These are phyloP conservation scores for Salix udensis DNA, from an alignment of 345 rosid species.

Conservation along the genomic window DNA sequence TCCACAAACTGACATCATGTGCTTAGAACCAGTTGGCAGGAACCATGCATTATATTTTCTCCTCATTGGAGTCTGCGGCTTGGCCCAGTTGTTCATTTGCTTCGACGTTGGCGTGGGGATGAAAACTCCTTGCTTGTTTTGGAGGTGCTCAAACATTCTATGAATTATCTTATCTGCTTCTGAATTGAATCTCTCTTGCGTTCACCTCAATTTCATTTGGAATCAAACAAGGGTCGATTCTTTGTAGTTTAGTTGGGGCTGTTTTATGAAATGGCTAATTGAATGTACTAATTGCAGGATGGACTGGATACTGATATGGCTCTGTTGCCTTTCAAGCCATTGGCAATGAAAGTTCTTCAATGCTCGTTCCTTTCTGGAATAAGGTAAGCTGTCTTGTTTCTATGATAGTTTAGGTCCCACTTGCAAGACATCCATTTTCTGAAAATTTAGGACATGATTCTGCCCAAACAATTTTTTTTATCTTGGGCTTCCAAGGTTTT, in stretches of 20 bases:
- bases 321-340: slow-evolving; percentile 69
- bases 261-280: slow-evolving; percentile 7
- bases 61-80: slow-evolving; percentile 81
- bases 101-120: slow-evolving; percentile 69
- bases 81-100: slow-evolving; percentile 76
- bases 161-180: not conserved
- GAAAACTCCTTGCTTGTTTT: slow-evolving; percentile 65
- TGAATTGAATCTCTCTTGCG: not conserved
- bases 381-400: slow-evolving; percentile 35
- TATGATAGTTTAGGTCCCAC: not conserved
- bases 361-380: slow-evolving; percentile 82
- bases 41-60: slow-evolving; percentile 69
- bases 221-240: not conserved
- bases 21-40: slow-evolving; percentile 71
- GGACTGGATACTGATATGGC: slow-evolving; percentile 51
- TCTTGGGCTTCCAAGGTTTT: not conserved
- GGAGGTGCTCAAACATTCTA: slow-evolving; percentile 46
- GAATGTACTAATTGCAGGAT: slow-evolving; percentile 46
- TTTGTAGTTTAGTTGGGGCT: slow-evolving; percentile 1
- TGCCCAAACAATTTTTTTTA: not conserved
- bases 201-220: not conserved
- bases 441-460: not conserved
- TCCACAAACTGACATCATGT: slow-evolving; percentile 24
- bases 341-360: slow-evolving; percentile 70
- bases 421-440: not conserved